Evolutionary conservation across 2,329 filamentous ascomycete genomes (phyloP), one percentile per base, ranked within the genome.

Genomic region (Penicillium aurantiogriseum): DNA sequence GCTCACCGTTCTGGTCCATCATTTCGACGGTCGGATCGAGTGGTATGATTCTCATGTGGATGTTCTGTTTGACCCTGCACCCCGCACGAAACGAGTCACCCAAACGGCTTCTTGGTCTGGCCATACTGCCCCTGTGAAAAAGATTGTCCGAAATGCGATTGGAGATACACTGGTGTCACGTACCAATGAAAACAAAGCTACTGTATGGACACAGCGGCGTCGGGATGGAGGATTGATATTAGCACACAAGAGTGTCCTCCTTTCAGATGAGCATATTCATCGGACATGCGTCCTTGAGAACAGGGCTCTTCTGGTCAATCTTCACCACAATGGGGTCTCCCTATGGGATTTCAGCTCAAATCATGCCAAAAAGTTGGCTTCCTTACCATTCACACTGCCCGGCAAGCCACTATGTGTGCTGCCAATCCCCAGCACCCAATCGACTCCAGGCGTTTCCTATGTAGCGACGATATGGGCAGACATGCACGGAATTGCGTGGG

Each of bases 121-220:
- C 1, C 92, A 97, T 76, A 89, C 88, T 17, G 83, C 83, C 17
- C 81, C 90, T 0, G 86, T 97, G 60, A 88, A 89, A 68, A 96
- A 95, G 70, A 90, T 96, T 58, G 88, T 95, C 45, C 88, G 92
- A 59, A 95, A 92, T 67, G 89, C 89, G 43, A 90, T 87, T 67
- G 92, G 92, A 9, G 83, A 86, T 62, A 88, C 91, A 5, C 80
- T 96, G 43, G 86, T 96, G 33, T 96, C 92, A 7, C 83, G 91
- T 51, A 96, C 92, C 0, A 82, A 86, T 58, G 81, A 87, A 43
- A 89, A 91, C 58, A 90, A 96, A 71, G 88, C 87, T 56, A 86
- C 93, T 63, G 83, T 97, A 3, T 97, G 92, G 92, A 86, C 84
- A 60, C 90, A 95, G 71, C 77, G 80, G 53, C 74, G 77, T 40